Percentiles rank a stretch among this genome's conserved stretches.
Evolutionary conservation across 208 protist genomes (phyloP).

Genomic region (Trypanosoma cruzi): DNA sequence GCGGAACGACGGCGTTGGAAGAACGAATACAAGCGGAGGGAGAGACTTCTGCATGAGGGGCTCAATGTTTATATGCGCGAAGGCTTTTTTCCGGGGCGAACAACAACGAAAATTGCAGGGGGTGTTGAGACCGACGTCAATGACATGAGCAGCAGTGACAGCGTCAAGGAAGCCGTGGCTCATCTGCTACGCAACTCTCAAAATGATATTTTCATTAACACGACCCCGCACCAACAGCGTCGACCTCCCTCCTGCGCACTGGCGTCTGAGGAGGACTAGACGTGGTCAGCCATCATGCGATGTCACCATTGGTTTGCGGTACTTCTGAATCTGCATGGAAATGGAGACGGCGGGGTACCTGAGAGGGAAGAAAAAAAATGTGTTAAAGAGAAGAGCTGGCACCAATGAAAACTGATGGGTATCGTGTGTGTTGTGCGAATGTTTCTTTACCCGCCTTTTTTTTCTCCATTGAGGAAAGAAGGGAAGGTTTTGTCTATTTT

Average conservation of each 20-base stretch:
- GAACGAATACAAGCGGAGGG: slow-evolving; percentile 7
- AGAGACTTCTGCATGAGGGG: slow-evolving; percentile 23
- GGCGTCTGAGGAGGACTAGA: not conserved
- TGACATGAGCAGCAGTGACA: slow-evolving; percentile 22
- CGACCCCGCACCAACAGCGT: not conserved
- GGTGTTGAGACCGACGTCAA: slow-evolving; percentile 25
- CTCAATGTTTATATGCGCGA: slow-evolving; percentile 19
- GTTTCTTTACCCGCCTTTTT: not conserved
- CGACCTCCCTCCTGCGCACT: not conserved
- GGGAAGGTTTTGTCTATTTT: too few species aligned
- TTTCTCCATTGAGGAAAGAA: too few species aligned
- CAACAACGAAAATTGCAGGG: not conserved
- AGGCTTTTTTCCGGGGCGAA: not conserved
- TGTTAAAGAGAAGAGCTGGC: not conserved
- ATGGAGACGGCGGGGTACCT: not conserved
- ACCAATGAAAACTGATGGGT: not conserved
- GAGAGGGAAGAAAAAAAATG: not conserved
- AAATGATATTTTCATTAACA: not conserved
- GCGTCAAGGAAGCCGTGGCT: slow-evolving; percentile 8
- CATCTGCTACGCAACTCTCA: slow-evolving; percentile 2
- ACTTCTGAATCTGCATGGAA: too few species aligned
- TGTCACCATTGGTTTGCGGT: not conserved
- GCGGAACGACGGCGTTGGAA: slow-evolving; percentile 13
- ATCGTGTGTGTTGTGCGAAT: not conserved
- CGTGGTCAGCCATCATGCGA: not conserved